These are phyloP conservation scores for Raffaelea deltoideospora DNA, from an alignment of 2,329 filamentous ascomycete genomes.

Conservation along the genomic window DNA sequence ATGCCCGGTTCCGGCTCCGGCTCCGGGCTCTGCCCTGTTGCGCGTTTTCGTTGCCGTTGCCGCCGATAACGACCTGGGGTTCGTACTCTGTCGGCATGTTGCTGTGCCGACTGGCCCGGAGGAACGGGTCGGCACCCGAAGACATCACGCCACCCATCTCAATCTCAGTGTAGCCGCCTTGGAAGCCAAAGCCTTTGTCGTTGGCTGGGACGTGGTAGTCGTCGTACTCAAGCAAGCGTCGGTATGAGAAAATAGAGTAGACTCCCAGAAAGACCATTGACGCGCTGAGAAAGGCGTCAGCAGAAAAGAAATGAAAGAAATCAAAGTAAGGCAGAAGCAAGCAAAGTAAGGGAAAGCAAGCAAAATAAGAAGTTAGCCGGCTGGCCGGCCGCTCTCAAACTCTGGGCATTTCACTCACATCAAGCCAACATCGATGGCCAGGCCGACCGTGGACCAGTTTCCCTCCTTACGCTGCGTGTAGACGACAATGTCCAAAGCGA, in stretches of 20 bases:
- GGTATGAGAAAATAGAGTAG: slow-evolving; percentile 32
- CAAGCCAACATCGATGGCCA: slow-evolving; percentile 31
- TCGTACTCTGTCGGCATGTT: slow-evolving; percentile 7
- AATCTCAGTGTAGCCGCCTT: slow-evolving; percentile 12
- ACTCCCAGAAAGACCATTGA: slow-evolving; percentile 26
- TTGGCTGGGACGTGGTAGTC: slow-evolving; percentile 34
- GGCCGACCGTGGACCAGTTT: slow-evolving; percentile 31
- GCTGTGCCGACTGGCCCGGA: slow-evolving; percentile 7
- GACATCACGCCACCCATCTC: slow-evolving; percentile 15
- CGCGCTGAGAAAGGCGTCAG: slow-evolving; percentile 17
- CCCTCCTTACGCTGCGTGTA: slow-evolving; percentile 28
- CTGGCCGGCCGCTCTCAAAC: no score
- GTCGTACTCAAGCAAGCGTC: slow-evolving; percentile 31
- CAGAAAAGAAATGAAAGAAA: background rate
- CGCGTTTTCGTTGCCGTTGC: slow-evolving; percentile 4
- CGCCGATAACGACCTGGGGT: background rate
- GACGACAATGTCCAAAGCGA: slow-evolving; percentile 37
- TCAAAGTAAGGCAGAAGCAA: no score
- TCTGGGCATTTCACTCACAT: no score
- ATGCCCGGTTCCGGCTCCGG: slow-evolving; percentile 6
- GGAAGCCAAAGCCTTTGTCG: slow-evolving; percentile 32
- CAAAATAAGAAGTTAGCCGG: no score
- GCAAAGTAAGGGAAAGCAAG: no score
- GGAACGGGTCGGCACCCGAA: slow-evolving; percentile 4
- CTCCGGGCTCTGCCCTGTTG: no score